These are phyloP conservation scores for Mallotus japonicus DNA, from an alignment of 441 rosid genomes.

Conservation along the genomic window DNA sequence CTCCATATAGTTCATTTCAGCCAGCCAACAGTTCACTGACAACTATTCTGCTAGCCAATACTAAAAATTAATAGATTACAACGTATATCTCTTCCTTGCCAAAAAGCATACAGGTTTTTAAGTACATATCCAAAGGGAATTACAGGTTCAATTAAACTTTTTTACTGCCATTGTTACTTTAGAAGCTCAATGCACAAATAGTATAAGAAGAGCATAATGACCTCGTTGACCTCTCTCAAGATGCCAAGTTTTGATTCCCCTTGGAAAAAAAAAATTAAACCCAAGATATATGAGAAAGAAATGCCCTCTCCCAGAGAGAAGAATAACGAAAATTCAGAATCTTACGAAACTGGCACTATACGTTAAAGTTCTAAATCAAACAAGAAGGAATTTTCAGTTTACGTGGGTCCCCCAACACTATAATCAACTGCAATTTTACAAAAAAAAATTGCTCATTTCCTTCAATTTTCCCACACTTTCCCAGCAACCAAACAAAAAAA, in stretches of 20 bases:
- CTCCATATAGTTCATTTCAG: background rate
- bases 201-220: background rate
- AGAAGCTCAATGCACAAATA: background rate
- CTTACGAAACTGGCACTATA: background rate
- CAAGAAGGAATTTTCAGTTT: conserved; percentile 4
- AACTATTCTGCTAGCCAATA: background rate
- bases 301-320: background rate
- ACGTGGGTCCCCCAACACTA: background rate
- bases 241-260: background rate
- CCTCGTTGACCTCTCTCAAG: background rate
- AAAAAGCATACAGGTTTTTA: background rate
- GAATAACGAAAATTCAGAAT: too few species aligned
- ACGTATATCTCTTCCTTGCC: background rate
- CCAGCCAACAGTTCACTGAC: background rate
- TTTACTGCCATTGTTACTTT: background rate
- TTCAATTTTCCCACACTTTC: background rate
- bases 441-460: background rate
- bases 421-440: conserved; percentile 4
- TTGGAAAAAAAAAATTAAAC: too few species aligned
- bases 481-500: background rate
- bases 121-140: background rate
- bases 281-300: background rate
- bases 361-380: conserved; percentile 4
- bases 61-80: background rate
- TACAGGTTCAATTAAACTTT: background rate